These are phyloP conservation scores for Xylaria castorea DNA, from an alignment of 495 filamentous ascomycete genomes.

Conservation along the genomic window DNA sequence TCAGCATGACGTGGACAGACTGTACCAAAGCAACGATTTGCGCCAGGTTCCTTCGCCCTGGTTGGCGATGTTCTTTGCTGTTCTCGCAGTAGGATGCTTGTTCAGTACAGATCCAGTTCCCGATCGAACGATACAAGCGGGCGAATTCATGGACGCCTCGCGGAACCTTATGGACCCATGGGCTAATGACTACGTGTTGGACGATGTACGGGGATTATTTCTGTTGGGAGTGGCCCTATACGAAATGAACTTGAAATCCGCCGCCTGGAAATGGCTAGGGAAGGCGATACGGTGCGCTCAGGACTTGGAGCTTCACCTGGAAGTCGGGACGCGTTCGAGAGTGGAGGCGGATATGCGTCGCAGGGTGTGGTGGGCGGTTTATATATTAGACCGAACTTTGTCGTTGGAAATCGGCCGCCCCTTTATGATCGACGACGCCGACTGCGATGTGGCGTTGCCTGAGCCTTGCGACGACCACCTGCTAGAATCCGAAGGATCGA, in stretches of 20 bases:
- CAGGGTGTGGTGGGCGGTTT: constrained; percentile 94
- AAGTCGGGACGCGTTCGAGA: constrained; percentile 53
- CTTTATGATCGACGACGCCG: constrained; percentile 83
- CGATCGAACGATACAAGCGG: constrained; percentile 66
- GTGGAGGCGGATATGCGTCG: constrained; percentile 89
- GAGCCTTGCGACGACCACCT: constrained; percentile 85
- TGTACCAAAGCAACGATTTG: constrained; percentile 72
- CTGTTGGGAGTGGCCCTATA: constrained; percentile 82
- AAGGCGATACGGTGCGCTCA: constrained; percentile 84
- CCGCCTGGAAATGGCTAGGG: constrained; percentile 89
- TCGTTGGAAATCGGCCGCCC: constrained; percentile 85
- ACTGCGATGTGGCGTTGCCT: constrained; percentile 85
- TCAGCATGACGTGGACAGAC: constrained; percentile 72
- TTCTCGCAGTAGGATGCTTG: constrained; percentile 85
- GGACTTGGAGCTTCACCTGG: constrained; percentile 84
- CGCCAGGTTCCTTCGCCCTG: constrained; percentile 73
- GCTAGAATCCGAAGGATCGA: constrained; percentile 67
- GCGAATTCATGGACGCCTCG: constrained; percentile 74
- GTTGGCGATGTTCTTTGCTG: constrained; percentile 81
- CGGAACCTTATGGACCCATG: constrained; percentile 77
- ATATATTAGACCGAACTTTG: constrained; percentile 84
- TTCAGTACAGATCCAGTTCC: constrained; percentile 65
- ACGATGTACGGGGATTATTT: constrained; percentile 75
- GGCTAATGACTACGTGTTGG: constrained; percentile 81
- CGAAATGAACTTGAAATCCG: constrained; percentile 87